Percentiles rank a stretch among this genome's conserved stretches.
These are phyloP conservation scores for Arthrobotrys pseudoclavata DNA, from an alignment of 2,329 filamentous ascomycete genomes.

Conservation along the genomic window DNA sequence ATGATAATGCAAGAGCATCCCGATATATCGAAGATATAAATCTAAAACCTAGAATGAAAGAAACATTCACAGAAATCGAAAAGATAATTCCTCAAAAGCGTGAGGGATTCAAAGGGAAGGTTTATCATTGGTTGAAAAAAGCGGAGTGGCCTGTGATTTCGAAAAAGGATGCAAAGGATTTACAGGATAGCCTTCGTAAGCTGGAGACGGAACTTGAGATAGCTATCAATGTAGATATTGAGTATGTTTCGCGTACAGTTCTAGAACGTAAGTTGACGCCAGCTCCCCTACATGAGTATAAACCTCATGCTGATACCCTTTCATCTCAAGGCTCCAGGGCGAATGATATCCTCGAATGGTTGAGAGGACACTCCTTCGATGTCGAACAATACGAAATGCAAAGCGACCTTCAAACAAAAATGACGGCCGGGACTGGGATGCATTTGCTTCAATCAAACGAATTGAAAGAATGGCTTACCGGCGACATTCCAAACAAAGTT, in stretches of 20 bases:
- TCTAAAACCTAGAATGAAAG: background rate
- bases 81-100: constrained; percentile 15
- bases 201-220: constrained; percentile 8
- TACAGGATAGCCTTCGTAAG: constrained; percentile 6
- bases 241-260: background rate
- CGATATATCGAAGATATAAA: constrained; percentile 17
- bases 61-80: constrained; percentile 24
- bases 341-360: constrained; percentile 13
- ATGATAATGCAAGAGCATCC: background rate
- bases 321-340: constrained; percentile 6
- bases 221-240: constrained; percentile 13
- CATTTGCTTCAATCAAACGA: constrained; percentile 15
- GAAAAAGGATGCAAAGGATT: constrained; percentile 32
- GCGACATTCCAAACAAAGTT: background rate
- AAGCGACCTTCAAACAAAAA: constrained; percentile 5
- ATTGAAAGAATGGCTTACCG: constrained; percentile 20
- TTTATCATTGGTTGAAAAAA: constrained; percentile 8
- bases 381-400: constrained; percentile 2
- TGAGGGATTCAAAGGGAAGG: constrained; percentile 6
- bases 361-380: constrained; percentile 10
- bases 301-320: background rate
- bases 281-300: background rate
- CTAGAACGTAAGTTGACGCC: constrained; percentile 15
- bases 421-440: constrained; percentile 2
- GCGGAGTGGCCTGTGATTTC: constrained; percentile 24